Evolutionary conservation across 352 stramenopile species (phyloP), one percentile per base, ranked within the genome.

Genomic region (Pythium dissimile): DNA sequence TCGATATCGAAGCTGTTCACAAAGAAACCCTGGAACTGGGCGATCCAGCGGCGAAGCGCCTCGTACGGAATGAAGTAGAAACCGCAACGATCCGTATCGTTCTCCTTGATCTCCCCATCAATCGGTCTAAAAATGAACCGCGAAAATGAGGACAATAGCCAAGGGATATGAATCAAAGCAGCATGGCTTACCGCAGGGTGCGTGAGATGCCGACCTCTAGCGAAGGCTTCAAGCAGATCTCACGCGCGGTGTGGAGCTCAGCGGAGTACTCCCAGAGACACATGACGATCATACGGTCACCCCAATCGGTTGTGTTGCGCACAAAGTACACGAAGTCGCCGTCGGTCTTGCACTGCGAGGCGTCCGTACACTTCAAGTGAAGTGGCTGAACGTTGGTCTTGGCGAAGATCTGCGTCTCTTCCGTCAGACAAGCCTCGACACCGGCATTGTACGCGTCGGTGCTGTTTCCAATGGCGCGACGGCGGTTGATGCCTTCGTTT

Each of bases 31-130:
- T 89, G 75, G 63, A 90, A 89, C 35, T 90, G 83, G 37, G 74
- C 71, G 62, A 88, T 89, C 78, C 75, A 90, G 38, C 70, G 66
- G 35, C 82, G 80, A n/a, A 90, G 66, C 41, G 74, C 76, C 35
- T 86, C 77, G 70, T 90, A 89, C 45, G 83, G 80, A 39, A 88
- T 89, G 62, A 92, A 92, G 72, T 90, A 90, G 68, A 89, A 92
- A 24, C 83, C 80, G 39, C 83, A 92, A 8, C 68, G 75, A 52
- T 90, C 83, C 6, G 75, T 86, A 60, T 90, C 78, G 53, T 90
- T 92, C 65, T 89, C 72, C 43, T 76, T 70, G 37, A 80, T 71
- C 46, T 92, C 76, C 1, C 75, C 73, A 35, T 67, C 59, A 18
- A 85, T 54, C 12, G 80, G 82, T 13, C 67, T 76, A 37, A 5